Conservation (phyloP, 768 basidiomycete species). For the Guyanaporus albipodus region DNA sequence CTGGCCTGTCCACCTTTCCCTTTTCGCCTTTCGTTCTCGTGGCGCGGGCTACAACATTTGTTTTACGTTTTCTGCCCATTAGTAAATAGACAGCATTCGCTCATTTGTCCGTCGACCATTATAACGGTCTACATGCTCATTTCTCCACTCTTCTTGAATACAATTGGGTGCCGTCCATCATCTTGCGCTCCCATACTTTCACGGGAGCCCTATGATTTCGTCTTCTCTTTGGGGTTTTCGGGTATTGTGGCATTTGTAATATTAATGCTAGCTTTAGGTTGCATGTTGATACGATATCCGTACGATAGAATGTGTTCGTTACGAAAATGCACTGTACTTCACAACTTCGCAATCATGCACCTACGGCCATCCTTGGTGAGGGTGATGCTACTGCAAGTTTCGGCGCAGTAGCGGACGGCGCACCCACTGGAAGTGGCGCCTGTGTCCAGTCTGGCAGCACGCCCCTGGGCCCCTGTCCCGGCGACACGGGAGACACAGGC, state of each 20-base stretch:
- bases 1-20: slow-evolving; percentile 1
- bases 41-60: slow-evolving; percentile 3
- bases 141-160: too few species aligned
- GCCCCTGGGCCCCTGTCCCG: slow-evolving; percentile 34
- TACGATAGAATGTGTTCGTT: slow-evolving; percentile 6
- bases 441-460: slow-evolving; percentile 84
- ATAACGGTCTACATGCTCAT: not conserved
- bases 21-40: slow-evolving; percentile 3
- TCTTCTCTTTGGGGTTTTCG: not conserved
- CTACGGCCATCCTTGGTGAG: slow-evolving; percentile 28
- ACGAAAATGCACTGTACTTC: slow-evolving; percentile 6
- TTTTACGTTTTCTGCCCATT: not conserved
- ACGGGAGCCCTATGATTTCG: not conserved
- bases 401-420: slow-evolving; percentile 47
- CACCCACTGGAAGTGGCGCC: slow-evolving; percentile 55
- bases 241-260: too few species aligned
- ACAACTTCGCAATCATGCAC: slow-evolving; percentile 26
- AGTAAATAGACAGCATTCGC: not conserved
- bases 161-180: too few species aligned
- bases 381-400: slow-evolving; percentile 5
- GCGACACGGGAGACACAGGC: slow-evolving; percentile 5
- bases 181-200: too few species aligned
- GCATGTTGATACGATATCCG: slow-evolving; percentile 5
- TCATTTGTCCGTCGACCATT: not conserved
- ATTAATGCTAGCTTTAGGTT: slow-evolving; percentile 6